Percentiles rank a stretch among this genome's conserved stretches.
Evolutionary conservation across 225 moss, liverwort and hornwort genomes (phyloP).

Genomic region (Sphagnum tenellum): DNA sequence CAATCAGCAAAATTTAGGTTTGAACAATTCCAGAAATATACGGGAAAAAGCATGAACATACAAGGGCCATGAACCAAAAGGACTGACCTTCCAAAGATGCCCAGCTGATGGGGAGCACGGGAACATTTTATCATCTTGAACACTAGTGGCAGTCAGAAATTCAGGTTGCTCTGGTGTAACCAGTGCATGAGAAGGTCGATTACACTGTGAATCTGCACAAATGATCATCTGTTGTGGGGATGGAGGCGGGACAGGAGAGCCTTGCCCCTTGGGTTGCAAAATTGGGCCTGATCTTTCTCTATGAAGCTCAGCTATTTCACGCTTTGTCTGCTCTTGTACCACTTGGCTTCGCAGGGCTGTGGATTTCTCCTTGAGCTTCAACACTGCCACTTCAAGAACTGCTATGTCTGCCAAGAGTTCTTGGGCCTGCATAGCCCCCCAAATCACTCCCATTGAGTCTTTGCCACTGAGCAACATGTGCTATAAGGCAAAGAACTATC

Average conservation of each 20-base stretch:
- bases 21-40: neutral
- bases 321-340: slow-evolving; percentile 53
- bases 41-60: neutral
- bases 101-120: too few relatives aligned
- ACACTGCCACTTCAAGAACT: slow-evolving; percentile 57
- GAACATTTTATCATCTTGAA: too few relatives aligned
- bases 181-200: too few relatives aligned
- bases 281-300: slow-evolving; percentile 19
- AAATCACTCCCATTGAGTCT: neutral
- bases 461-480: neutral
- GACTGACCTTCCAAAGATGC: neutral
- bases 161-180: too few relatives aligned
- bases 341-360: slow-evolving; percentile 39
- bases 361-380: slow-evolving; percentile 59
- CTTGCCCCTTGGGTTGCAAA: slow-evolving; percentile 11
- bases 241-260: slow-evolving; percentile 3
- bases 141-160: too few relatives aligned
- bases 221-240: too few relatives aligned
- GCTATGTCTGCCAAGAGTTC: slow-evolving; percentile 65
- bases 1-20: too few relatives aligned
- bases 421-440: slow-evolving; percentile 31
- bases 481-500: neutral
- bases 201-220: too few relatives aligned
- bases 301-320: slow-evolving; percentile 37
- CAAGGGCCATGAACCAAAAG: neutral